These are phyloP conservation scores for Citrus mangshanensis DNA, from an alignment of 345 rosid genomes.

Conservation along the genomic window DNA sequence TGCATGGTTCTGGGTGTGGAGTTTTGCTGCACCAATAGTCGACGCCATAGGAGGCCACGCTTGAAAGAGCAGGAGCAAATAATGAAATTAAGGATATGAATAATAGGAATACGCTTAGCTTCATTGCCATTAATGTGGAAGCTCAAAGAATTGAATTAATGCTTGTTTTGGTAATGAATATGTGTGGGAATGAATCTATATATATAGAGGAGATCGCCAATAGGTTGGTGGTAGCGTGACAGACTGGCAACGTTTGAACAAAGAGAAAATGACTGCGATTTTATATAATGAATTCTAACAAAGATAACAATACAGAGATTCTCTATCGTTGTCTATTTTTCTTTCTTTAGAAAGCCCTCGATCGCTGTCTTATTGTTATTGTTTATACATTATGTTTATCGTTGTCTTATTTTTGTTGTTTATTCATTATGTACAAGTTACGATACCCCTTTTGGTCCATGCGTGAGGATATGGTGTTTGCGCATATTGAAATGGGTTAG, in stretches of 20 bases:
- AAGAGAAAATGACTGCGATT: background rate
- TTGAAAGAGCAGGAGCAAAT: slow-evolving; percentile 15
- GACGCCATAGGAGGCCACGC: slow-evolving; percentile 21
- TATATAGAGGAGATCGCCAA: background rate
- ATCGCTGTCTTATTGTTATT: background rate
- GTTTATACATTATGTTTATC: background rate
- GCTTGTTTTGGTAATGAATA: background rate
- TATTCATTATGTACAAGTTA: background rate
- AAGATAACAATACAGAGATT: background rate
- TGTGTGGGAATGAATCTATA: background rate
- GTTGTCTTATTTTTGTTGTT: background rate
- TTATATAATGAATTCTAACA: background rate
- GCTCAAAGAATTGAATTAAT: background rate
- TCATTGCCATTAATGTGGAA: slow-evolving; percentile 21
- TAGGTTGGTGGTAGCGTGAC: background rate
- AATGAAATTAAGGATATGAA: slow-evolving; percentile 11
- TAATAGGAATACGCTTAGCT: slow-evolving; percentile 4
- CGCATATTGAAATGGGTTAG: background rate
- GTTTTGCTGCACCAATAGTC: slow-evolving; percentile 70
- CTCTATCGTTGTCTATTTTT: background rate
- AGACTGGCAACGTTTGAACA: slow-evolving; percentile 9
- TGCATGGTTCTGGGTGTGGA: slow-evolving; percentile 71
- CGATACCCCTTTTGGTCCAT: background rate
- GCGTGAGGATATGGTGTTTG: background rate
- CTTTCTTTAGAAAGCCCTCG: background rate